Evolutionary conservation across 768 basidiomycete species (phyloP), one percentile per base, ranked within the genome.

Genomic region (Rubroboletus pulcherrimus): DNA sequence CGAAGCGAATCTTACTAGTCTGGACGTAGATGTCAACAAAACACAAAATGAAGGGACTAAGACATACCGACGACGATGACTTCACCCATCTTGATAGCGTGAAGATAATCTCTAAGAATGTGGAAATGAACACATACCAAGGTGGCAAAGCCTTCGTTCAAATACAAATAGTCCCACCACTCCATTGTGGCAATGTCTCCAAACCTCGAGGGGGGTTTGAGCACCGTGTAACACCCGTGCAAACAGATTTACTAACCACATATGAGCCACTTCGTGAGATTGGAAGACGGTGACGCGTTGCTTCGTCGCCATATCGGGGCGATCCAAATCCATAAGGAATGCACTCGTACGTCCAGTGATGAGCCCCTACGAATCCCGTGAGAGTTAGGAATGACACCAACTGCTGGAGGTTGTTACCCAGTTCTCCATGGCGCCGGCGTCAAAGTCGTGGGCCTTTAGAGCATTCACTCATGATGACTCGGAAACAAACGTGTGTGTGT

Each of bases 161-260:
- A 73, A 70, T 89, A 90, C 46, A 92, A 77, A 69, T 89, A 86
- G 58, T 89, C 84, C 90, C 91, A 93, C 91, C 91, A 93, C 64
- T 83, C 83, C 93, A 95, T 94, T 0, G 93, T 96, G 7, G 91
- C 88, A 63, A 97, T 89, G 67, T 96, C 87, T 26, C 93, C 94
- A 63, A 95, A 96, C 91, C 91, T 63, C 14, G 40, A 61, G 19
- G 24, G 24, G 21, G 19, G 44, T 21, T 77, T 59, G 30, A 51
- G 17, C n/a, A 43, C 30, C 24, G 33, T 35, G 7, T 34, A 37
- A 37, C 19, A 19, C 11, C 3, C 47, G 7, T 11, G 12, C 24
- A 7, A 48, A 54, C 1, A 35, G 42, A 48, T 35, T 44, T 34
- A 71, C 75, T 59, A 59, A 85, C 85, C 88, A 87, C 85, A 90